Evolutionary conservation across 2,329 filamentous ascomycete species (phyloP), one percentile per base, ranked within the genome.

Genomic region (Diaporthe vexans): DNA sequence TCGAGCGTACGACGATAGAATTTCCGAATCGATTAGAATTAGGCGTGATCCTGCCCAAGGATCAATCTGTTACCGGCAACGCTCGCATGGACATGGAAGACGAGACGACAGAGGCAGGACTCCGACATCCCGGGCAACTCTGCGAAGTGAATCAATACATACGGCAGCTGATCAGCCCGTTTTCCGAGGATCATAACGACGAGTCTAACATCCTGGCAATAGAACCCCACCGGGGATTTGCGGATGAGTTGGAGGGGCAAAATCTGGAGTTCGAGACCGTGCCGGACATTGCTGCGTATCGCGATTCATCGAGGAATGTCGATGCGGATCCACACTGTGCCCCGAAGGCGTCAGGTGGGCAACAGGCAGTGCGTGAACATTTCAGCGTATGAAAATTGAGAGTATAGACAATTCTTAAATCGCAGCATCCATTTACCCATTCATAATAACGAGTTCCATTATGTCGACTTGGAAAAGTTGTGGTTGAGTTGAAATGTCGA

Each of bases 51-150:
- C 10, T 19, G 5, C 21, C 29, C 26, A 13, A 26, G 19, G 10
- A 15, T 58, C 29, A 29, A 29, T 19, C 29, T 35, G 5, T 57
- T 35, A 35, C 17, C 19, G 56, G 56, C 4, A 11, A 37, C 6
- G 56, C 19, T 8, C 19, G 2, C 19, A 21, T n/a, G 29, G 37
- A 37, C 33, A 58, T 11, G 4, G 56, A 58, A 37, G 56, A 58
- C 21, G 56, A 58, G 56, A n/a, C 56, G 33, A 58, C 56, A 26
- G 56, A 58, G 56, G 56, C 56, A 58, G 56, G 56, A n/a, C 56
- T 58, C 21, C 56, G 56, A 58, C 56, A 58, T 58, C 56, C 56
- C 56, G 56, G 56, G 29, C 29, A 29, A 58, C 56, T 58, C 29
- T 17, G 56, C 33, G 56, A 58, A 58, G 56, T 58, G 29, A 29